Conservation (phyloP, 2,329 filamentous ascomycete species). For the Onygenales sp. region DNA sequence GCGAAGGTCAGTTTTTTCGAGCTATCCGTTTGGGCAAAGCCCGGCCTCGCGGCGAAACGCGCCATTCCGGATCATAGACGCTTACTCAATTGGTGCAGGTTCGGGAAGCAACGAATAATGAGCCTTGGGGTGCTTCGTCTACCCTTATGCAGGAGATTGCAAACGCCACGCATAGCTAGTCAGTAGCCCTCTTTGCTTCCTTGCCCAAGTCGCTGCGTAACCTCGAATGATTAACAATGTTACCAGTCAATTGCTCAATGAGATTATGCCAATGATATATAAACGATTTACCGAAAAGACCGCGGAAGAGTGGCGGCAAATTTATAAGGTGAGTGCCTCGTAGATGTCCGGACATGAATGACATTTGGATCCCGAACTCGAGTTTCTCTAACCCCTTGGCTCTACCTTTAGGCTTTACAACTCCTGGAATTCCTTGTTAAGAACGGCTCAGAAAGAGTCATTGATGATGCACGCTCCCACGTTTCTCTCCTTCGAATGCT, state of each 20-base stretch:
- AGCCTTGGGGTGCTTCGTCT: slow-evolving; percentile 84
- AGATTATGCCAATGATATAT: slow-evolving; percentile 99
- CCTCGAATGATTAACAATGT: slow-evolving; percentile 2
- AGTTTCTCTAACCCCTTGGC: not conserved
- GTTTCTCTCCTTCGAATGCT: slow-evolving; percentile 96
- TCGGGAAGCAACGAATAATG: slow-evolving; percentile 96
- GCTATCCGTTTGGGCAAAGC: not conserved
- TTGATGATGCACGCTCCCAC: slow-evolving; percentile 93
- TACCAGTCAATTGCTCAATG: slow-evolving; percentile 81
- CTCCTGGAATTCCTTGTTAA: slow-evolving; percentile 74
- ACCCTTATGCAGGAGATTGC: slow-evolving; percentile 96
- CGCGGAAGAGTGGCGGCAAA: slow-evolving; percentile 97
- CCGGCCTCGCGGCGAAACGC: slow-evolving; percentile 1
- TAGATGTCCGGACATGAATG: not conserved
- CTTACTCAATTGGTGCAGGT: slow-evolving; percentile 48
- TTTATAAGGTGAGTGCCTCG: slow-evolving; percentile 69
- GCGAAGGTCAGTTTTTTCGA: slow-evolving; percentile 40
- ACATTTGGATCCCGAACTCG: not conserved
- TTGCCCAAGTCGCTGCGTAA: slow-evolving; percentile 8
- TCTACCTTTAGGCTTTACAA: slow-evolving; percentile 55
- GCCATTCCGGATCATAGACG: not conserved
- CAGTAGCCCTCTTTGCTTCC: slow-evolving; percentile 29
- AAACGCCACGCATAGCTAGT: slow-evolving; percentile 98
- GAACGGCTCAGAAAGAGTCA: slow-evolving; percentile 93
- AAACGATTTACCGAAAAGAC: slow-evolving; percentile 97